Evolutionary conservation across 2,329 filamentous ascomycete genomes (phyloP).

Genomic region (Colletotrichum liaoningense): DNA sequence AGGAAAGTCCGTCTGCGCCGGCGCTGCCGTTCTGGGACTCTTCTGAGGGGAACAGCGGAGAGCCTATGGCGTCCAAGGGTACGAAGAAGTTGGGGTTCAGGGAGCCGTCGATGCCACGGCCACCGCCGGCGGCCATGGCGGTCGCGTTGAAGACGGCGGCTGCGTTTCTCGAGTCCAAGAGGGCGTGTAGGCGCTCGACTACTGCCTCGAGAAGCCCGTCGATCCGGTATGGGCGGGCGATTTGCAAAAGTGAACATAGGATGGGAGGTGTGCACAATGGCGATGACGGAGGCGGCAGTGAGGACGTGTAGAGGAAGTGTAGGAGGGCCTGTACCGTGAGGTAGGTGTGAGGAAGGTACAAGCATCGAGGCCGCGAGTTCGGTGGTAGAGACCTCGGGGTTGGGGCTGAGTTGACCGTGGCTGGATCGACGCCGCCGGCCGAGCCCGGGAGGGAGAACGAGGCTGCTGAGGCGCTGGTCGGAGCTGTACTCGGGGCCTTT

Average conservation of each 20-base stretch:
- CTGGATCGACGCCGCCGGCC: constrained; percentile 54
- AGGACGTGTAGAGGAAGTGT: constrained; percentile 93
- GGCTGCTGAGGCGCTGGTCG: constrained; percentile 52
- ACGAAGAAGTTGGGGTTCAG: constrained; percentile 74
- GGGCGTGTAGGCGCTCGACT: constrained; percentile 87
- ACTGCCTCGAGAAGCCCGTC: constrained; percentile 93
- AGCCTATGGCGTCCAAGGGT: constrained; percentile 55
- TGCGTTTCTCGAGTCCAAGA: constrained; percentile 92
- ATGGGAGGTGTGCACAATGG: constrained; percentile 93
- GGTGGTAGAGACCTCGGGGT: constrained; percentile 69
- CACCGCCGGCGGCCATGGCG: constrained; percentile 96
- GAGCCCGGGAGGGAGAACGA: constrained; percentile 21
- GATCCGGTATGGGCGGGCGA: constrained; percentile 91
- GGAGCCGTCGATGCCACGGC: constrained; percentile 79
- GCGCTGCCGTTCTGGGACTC: constrained; percentile 30
- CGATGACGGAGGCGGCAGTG: constrained; percentile 80
- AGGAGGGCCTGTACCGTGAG: constrained; percentile 90
- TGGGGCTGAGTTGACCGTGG: constrained; percentile 65
- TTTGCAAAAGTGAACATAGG: constrained; percentile 92
- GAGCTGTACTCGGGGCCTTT: constrained; percentile 57
- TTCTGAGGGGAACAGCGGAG: constrained; percentile 38
- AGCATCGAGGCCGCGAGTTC: constrained; percentile 79
- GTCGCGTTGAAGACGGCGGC: constrained; percentile 98
- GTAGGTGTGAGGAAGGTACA: constrained; percentile 93
- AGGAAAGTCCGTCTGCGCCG: constrained; percentile 46